Percentiles rank a stretch among this genome's conserved stretches.
Evolutionary conservation across 371 early-diverging fungal species (phyloP).

Genomic region (Lichtheimia corymbifera): DNA sequence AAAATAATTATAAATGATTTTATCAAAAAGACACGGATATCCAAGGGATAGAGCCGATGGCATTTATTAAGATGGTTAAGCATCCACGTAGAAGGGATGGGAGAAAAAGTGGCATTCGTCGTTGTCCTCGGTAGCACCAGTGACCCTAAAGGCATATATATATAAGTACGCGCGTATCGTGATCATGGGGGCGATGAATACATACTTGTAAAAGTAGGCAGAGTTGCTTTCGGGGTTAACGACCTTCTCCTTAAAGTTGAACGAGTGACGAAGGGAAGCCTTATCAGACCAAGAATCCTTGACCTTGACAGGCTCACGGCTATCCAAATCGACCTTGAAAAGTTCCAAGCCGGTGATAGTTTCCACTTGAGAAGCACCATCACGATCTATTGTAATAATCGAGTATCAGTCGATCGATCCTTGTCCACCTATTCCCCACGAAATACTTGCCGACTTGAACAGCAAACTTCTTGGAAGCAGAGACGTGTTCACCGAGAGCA

Average conservation of each 20-base stretch:
- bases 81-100: conserved; percentile 22
- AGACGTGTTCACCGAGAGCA: conserved; percentile 13
- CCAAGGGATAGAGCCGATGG: background rate
- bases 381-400: conserved; percentile 11
- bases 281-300: conserved; percentile 17
- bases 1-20: background rate
- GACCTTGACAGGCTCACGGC: conserved; percentile 9
- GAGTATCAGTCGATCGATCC: background rate
- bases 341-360: conserved; percentile 13
- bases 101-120: conserved; percentile 22
- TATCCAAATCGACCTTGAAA: conserved; percentile 13
- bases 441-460: conserved; percentile 11
- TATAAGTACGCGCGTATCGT: background rate
- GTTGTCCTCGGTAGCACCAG: conserved; percentile 12
- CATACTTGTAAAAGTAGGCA: conserved; percentile 29
- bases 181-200: background rate
- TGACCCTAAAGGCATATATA: conserved; percentile 9
- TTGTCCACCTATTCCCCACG: too few species aligned
- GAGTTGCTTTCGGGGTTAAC: background rate
- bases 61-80: conserved; percentile 2
- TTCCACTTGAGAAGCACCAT: conserved; percentile 17
- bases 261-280: conserved; percentile 1
- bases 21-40: background rate
- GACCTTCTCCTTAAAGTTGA: conserved; percentile 22
- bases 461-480: conserved; percentile 2